These are phyloP conservation scores for Citrus australasica DNA, from an alignment of 345 rosid species.

Conservation along the genomic window DNA sequence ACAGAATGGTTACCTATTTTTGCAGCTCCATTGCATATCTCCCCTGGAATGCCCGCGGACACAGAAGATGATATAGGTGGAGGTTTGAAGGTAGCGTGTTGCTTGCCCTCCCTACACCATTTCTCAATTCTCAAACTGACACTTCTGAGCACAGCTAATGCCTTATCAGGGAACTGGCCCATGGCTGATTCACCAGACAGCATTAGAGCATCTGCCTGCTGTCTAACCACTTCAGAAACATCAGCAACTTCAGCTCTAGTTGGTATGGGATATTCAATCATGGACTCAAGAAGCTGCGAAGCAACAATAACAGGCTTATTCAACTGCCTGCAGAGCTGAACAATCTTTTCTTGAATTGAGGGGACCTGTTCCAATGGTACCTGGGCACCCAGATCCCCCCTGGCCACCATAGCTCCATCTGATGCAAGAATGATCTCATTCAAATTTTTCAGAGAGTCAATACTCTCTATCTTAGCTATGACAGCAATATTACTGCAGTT, in stretches of 20 bases:
- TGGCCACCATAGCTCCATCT: conserved; percentile 22
- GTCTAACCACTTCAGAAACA: conserved; percentile 19
- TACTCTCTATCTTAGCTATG: conserved; percentile 60
- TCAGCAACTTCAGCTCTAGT: conserved; percentile 31
- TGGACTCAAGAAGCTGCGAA: conserved; percentile 21
- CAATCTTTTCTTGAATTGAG: conserved; percentile 10
- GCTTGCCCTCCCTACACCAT: conserved; percentile 7
- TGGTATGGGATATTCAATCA: conserved; percentile 26
- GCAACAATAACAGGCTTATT: conserved; percentile 29
- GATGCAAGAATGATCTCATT: conserved; percentile 51
- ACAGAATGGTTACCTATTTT: conserved; percentile 1
- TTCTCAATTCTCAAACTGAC: conserved; percentile 13
- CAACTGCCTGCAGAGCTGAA: conserved; percentile 14
- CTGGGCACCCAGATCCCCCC: conserved; percentile 23
- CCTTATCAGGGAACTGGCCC: conserved; percentile 17
- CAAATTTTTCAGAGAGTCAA: conserved; percentile 47
- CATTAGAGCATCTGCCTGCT: conserved; percentile 26
- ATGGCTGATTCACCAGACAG: conserved; percentile 24
- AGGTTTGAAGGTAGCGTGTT: not conserved
- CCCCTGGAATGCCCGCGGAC: not conserved
- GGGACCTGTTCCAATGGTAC: conserved; percentile 22
- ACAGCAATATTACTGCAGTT: conserved; percentile 43
- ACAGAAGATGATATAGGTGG: not conserved
- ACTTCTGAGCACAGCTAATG: conserved; percentile 11
- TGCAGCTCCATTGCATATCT: conserved; percentile 17